Percentiles rank a stretch among this genome's conserved stretches.
Evolutionary conservation across 441 rosid genomes (phyloP).

Genomic region (Macaranga tanarius): DNA sequence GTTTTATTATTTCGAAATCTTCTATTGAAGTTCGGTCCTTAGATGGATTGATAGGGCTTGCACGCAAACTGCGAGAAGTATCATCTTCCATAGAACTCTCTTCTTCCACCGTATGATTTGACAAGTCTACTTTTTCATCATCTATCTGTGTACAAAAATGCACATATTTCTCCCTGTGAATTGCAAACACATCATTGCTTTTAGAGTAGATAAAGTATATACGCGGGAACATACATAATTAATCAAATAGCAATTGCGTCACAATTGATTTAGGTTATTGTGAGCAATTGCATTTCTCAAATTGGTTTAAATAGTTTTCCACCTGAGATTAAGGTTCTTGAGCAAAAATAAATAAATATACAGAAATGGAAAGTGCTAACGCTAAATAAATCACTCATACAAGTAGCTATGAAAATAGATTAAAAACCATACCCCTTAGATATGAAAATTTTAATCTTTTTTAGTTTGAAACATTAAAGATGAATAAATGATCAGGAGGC

Average conservation of each 20-base stretch:
- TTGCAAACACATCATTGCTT: conserved; percentile 5
- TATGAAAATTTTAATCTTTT: not conserved
- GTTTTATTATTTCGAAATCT: conserved; percentile 98
- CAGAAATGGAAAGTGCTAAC: not conserved
- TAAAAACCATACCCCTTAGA: no score
- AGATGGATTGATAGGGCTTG: conserved; percentile 82
- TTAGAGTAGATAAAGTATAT: conserved; percentile 19
- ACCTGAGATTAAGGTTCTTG: not conserved
- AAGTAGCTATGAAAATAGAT: no score
- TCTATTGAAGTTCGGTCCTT: conserved; percentile 94
- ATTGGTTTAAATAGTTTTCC: not conserved
- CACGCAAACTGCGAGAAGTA: conserved; percentile 67
- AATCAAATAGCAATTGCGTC: not conserved
- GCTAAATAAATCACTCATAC: no score
- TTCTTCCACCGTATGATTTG: conserved; percentile 65
- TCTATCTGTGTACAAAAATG: conserved; percentile 77
- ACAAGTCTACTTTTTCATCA: conserved; percentile 71
- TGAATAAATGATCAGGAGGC: conserved; percentile 11
- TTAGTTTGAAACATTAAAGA: not conserved
- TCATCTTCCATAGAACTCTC: conserved; percentile 88
- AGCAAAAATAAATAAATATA: not conserved
- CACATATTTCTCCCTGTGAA: conserved; percentile 82
- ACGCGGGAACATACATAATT: not conserved
- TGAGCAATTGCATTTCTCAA: not conserved
- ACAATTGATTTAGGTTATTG: not conserved